Evolutionary conservation across 1,139 yeast species (phyloP), one percentile per base, ranked within the genome.

Genomic region (Hanseniaspora uvarum): DNA sequence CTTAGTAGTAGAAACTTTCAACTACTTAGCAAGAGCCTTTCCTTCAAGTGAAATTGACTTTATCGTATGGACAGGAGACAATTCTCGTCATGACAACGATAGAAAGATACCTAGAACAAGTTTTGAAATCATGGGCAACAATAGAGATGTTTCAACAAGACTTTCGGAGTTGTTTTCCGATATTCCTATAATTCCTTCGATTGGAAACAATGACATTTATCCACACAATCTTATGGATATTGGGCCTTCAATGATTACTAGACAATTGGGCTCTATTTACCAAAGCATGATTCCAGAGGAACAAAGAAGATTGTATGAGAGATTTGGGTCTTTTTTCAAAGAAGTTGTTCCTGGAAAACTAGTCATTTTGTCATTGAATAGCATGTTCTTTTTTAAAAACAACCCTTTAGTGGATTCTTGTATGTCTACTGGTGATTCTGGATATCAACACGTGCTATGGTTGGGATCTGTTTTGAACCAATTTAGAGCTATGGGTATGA

Each of bases 51-150:
- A 85, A 59, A 80, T 86, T 50, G 95, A 86, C 66, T 86, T 86
- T 65, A 81, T 86, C 31, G 76, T 86, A 18, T 86, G 95, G 95
- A 86, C 95, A 0, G 95, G 95, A 34, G 95, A 86, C 68, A 86
- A 86, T 61, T 79, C 85, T 45, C 74, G 95, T 55, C 95, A 86
- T 65, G 95, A 86, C 65, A 83, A 83, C 62, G 95, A 86, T 67
- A 72, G 94, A 63, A 65, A 68, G 39, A 69, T 69, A 62, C 95
- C 95, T 3, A 76, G 95, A 69, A 79, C 86, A 1, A 92, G 84
- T 62, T 63, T 65, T 57, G 78, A 80, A 57, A 86, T 86, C 51
- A 78, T 84, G 58, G 82, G 81, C 18, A 74, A 81, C 78, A 86
- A 86, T 63, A 74, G 76, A 58, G 62, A 72, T 37, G 77, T 85